Base-by-base conservation (phyloP, 2,329 filamentous ascomycete genomes). In the Claviceps africana region DNA sequence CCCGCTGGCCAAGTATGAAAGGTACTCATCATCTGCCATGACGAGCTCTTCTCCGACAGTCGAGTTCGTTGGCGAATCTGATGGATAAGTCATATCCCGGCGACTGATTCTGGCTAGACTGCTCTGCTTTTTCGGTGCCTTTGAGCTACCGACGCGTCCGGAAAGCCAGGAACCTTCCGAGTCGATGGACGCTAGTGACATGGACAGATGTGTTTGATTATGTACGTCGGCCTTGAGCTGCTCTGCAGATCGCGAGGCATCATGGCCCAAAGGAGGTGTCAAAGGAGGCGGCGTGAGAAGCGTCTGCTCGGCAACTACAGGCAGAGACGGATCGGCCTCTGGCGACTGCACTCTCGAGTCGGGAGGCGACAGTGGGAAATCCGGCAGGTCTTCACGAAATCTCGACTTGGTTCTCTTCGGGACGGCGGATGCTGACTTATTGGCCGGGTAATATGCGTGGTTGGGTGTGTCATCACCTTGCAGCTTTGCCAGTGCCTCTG, bases 91-190 rank as follows among this genome's bases (percentile, higher is more conserved):
- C 13, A 56, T 58, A 30, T 65, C 63, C 33, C 59, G 62, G 28
- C 59, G 62, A 47, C 62, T 66, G 42, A 61, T 60, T 35, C 64
- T 61, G 33, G 60, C 56, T 44, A 65, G 64, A 60, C 65, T 72
- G 55, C 65, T 67, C 33, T 72, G 61, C 62, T 80, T 66, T 62
- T 73, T 64, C 52, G 72, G 62, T 57, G 73, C 72, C 31, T 68
- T 66, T 57, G 72, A 67, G 61, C 72, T 73, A 57, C 73, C 76
- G 48, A 73, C 67, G 53, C 83, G 82, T 17, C 91, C 89, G 3
- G 89, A 93, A 45, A 98, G 81, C 93, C 93, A 98, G 0, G 90
- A 96, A 4, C 80, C 93, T 70, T 98, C 93, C 0, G 90, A 96
- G 63, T 96, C 93, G 54, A 97, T 88, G 0, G 90, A 96, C 2